Evolutionary conservation across 208 protist species (phyloP).

Genomic region (Naegleria fowleri): DNA sequence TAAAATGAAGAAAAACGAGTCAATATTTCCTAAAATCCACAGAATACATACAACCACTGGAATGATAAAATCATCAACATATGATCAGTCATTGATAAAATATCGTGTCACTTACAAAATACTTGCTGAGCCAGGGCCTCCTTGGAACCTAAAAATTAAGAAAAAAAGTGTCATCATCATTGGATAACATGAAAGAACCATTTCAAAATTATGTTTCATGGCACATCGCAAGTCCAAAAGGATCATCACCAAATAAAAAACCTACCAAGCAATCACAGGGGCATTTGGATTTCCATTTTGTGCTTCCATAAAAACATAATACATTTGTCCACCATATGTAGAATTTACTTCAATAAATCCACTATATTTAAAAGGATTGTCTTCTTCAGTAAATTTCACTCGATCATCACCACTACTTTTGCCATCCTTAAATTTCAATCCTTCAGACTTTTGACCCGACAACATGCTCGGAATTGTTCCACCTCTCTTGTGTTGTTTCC

Average conservation of each 20-base stretch:
- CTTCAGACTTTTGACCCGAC: no score
- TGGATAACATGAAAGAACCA: no score
- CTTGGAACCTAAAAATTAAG: constrained; percentile 71
- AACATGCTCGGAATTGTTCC: no score
- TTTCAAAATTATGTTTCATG: no score
- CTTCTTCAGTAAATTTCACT: background rate
- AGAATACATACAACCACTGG: background rate
- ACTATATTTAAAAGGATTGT: constrained; percentile 14
- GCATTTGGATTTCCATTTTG: background rate
- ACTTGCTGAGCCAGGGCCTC: constrained; percentile 77
- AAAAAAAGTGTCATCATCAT: background rate
- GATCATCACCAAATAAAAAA: no score
- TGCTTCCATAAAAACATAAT: background rate
- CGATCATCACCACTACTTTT: background rate
- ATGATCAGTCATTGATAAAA: no score
- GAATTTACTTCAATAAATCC: background rate
- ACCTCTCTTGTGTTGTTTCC: no score
- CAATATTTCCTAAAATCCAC: background rate
- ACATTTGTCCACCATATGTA: background rate
- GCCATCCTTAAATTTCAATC: no score
- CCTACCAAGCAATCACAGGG: constrained; percentile 32
- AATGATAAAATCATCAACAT: no score
- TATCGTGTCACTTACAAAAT: background rate
- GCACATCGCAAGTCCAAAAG: no score
- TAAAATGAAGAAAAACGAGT: constrained; percentile 46